These are phyloP conservation scores for Colletotrichum cereale DNA, from an alignment of 2,329 filamentous ascomycete species.

Conservation along the genomic window DNA sequence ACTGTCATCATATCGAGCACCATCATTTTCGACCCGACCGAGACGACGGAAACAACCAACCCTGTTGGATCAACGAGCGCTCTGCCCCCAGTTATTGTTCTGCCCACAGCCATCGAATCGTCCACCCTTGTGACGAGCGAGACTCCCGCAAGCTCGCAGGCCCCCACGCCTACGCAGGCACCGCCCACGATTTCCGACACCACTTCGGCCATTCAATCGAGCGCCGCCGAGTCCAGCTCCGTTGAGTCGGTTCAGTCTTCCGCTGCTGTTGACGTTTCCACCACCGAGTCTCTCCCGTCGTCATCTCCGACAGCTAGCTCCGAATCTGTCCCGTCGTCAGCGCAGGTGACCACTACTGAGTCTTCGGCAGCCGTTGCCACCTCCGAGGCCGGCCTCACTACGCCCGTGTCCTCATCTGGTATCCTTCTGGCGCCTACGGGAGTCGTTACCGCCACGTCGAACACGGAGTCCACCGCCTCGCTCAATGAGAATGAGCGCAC, in stretches of 20 bases:
- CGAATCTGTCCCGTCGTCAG: not conserved
- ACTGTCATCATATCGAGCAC: conserved; percentile 47
- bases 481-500: conserved; percentile 10
- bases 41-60: conserved; percentile 33
- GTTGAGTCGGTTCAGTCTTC: not conserved
- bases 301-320: not conserved
- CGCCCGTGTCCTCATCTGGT: conserved; percentile 38
- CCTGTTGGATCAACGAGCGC: conserved; percentile 29
- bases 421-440: conserved; percentile 51
- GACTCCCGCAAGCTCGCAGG: not conserved
- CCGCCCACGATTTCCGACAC: conserved; percentile 35
- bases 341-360: conserved; percentile 2
- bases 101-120: conserved; percentile 38
- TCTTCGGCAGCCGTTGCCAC: not conserved
- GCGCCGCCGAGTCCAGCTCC: not conserved
- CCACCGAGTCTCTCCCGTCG: not conserved
- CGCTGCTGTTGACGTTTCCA: not conserved
- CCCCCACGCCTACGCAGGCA: conserved; percentile 17
- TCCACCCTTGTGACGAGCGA: conserved; percentile 11
- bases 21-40: conserved; percentile 37
- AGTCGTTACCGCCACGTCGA: conserved; percentile 45
- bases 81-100: conserved; percentile 37
- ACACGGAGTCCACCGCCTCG: not conserved
- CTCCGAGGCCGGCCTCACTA: conserved; percentile 15
- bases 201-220: conserved; percentile 11